Evolutionary conservation across 306 rosid species (phyloP).

Genomic region (Medicago arabica): DNA sequence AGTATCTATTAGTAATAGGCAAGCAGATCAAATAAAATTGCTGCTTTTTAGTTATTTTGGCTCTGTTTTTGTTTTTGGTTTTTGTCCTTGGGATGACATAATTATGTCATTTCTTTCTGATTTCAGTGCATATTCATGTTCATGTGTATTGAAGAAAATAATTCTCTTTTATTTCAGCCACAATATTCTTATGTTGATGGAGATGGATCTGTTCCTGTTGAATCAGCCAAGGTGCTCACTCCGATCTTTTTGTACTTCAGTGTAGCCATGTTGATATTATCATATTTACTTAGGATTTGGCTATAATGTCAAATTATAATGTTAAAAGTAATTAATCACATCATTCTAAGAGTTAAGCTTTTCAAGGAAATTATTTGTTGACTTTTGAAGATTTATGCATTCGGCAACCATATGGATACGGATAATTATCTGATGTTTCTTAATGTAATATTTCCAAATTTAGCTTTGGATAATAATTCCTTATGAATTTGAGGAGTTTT

Average conservation of each 20-base stretch:
- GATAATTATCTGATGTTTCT: conserved; percentile 5
- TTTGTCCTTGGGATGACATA: conserved; percentile 15
- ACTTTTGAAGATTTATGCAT: neutral
- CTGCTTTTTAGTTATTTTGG: conserved; percentile 16
- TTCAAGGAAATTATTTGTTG: neutral
- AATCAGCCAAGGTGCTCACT: conserved; percentile 79
- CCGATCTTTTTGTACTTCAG: conserved; percentile 35
- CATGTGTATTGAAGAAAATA: conserved; percentile 21
- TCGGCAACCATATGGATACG: neutral
- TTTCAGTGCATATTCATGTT: neutral
- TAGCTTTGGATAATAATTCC: conserved; percentile 8
- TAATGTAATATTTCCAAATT: conserved; percentile 6
- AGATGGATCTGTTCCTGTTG: conserved; percentile 93
- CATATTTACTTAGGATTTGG: conserved; percentile 23
- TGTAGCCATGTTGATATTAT: conserved; percentile 23
- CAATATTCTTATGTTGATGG: conserved; percentile 81
- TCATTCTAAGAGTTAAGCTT: conserved; percentile 9
- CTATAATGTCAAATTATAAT: conserved; percentile 4
- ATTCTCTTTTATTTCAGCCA: conserved; percentile 59
- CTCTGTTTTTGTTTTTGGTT: conserved; percentile 6
- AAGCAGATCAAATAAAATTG: neutral
- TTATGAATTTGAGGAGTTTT: conserved; percentile 7
- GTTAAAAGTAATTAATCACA: conserved; percentile 19
- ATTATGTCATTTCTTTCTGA: conserved; percentile 6
- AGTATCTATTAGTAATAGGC: neutral